These are phyloP conservation scores for Scalesia atractyloides DNA, from an alignment of 129 eudicot genomes.

Conservation along the genomic window DNA sequence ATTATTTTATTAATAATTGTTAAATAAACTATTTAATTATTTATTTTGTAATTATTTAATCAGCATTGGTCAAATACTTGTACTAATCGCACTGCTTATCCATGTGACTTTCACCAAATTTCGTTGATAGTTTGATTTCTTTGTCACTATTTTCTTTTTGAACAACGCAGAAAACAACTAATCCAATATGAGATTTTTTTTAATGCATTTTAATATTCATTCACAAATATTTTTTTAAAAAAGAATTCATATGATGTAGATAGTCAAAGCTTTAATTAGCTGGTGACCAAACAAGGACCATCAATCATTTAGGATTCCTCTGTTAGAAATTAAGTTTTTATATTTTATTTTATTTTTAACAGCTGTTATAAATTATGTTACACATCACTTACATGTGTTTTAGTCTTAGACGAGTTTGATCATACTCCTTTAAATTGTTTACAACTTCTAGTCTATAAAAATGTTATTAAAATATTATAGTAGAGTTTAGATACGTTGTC, in stretches of 20 bases:
- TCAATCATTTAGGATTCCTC: neutral
- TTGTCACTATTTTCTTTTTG: constrained; percentile 21
- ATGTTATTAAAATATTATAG: too few species aligned
- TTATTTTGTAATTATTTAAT: neutral
- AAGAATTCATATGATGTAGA: constrained; percentile 18
- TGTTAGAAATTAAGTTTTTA: neutral
- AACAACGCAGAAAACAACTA: constrained; percentile 26
- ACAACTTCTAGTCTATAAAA: too few species aligned
- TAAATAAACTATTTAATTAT: neutral
- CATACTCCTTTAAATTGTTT: too few species aligned
- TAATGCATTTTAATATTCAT: neutral
- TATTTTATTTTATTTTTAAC: too few species aligned
- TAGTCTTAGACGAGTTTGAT: neutral
- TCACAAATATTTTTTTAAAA: neutral
- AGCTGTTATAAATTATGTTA: too few species aligned
- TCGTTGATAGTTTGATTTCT: constrained; percentile 17
- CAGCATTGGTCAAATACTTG: constrained; percentile 18
- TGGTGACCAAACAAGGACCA: constrained; percentile 5
- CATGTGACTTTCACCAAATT: constrained; percentile 43
- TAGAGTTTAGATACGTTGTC: too few species aligned
- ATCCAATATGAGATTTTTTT: neutral
- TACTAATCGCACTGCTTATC: constrained; percentile 34
- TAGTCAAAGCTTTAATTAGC: constrained; percentile 17
- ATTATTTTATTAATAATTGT: neutral
- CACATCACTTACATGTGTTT: neutral